Evolutionary conservation across 75 land plant genomes (phyloP), one percentile per base, ranked within the genome.

Genomic region (Selaginella tamariscina): DNA sequence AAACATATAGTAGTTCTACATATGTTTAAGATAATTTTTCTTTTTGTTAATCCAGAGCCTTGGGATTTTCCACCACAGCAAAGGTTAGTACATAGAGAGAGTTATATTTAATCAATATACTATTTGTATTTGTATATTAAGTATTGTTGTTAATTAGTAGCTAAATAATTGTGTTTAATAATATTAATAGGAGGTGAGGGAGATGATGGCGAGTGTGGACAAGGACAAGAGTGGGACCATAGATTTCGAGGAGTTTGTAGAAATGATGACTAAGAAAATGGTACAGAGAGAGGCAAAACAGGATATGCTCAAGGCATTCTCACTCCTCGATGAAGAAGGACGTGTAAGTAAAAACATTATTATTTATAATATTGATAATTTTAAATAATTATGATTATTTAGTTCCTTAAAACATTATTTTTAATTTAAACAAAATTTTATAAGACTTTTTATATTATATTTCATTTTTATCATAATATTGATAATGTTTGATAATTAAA

Each of bases 201-300:
- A 83, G 56, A 85, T 88, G 91, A 88, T 88, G 66, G 89, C 84
- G 33, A 88, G 82, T 63, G 80, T 88, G 32, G 89, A 88, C 67
- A 85, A 85, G 67, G 89, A 86, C 75, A 80, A 83, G 15, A 88
- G 89, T 74, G 91, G 91, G 0, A 69, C 86, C 1, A 85, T 88
- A 65, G 91, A 88, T 55, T 86, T 83, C 71, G 91, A 94, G 57
- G 98, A 94, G 67, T 94, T 94, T 78, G 71, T 79, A 27, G 79
- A 85, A 65, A 94, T 94, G 91, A 90, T 90, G 98, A 94, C 96
- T 13, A 82, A 84, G n/a, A 94, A 94, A 65, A 87, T 90, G 67
- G 96, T 96, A 27, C 96, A 94, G 68, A 84, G 97, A 55, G 98
- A 94, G 74, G 74, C 88, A 21, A 83, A 81, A 66, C 96, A 92